phyloP scores from a whole-genome alignment of 495 filamentous ascomycete genomes.

The Filosporella fistucella region DNA sequence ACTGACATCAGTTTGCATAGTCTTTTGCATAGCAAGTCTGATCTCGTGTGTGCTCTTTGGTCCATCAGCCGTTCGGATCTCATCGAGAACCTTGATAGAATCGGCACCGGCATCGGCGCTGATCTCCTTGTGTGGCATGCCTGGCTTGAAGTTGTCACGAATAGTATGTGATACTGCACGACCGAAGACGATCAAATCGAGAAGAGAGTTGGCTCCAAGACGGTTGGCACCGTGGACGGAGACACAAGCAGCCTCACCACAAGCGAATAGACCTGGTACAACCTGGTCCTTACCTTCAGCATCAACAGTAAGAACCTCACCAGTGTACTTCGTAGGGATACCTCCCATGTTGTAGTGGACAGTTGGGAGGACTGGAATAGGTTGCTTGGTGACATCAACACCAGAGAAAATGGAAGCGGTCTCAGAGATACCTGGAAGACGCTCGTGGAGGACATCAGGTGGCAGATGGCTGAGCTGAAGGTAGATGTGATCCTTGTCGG shows the following conservation, averaged over 20 bases:
- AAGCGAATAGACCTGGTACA: slow-evolving; percentile 20
- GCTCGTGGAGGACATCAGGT: slow-evolving; percentile 15
- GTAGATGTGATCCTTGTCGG: slow-evolving; percentile 22
- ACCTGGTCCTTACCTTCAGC: slow-evolving; percentile 18
- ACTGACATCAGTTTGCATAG: slow-evolving; percentile 22
- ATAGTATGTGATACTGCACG: slow-evolving; percentile 20
- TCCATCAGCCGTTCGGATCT: slow-evolving; percentile 13
- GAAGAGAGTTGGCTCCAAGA: slow-evolving; percentile 23
- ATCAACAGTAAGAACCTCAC: slow-evolving; percentile 20
- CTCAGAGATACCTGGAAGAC: slow-evolving; percentile 23
- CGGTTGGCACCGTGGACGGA: slow-evolving; percentile 24
- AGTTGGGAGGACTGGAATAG: slow-evolving; percentile 23
- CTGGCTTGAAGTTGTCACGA: slow-evolving; percentile 18
- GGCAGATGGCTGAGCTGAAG: slow-evolving; percentile 25
- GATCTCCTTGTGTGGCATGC: slow-evolving; percentile 11
- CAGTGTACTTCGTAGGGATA: slow-evolving; percentile 24
- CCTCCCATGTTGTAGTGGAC: slow-evolving; percentile 26
- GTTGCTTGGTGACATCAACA: slow-evolving; percentile 23
- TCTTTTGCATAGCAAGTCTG: slow-evolving; percentile 22
- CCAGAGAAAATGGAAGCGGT: slow-evolving; percentile 23
- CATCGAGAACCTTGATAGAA: slow-evolving; percentile 15
- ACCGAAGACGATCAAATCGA: slow-evolving; percentile 25
- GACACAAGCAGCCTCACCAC: slow-evolving; percentile 23
- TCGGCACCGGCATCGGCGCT: slow-evolving; percentile 14
- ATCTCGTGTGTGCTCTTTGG: slow-evolving; percentile 11